Percentiles rank a stretch among this genome's conserved stretches.
phyloP scores from a whole-genome alignment of 768 basidiomycete species.

The Chalciporus pseudorubinellus region DNA sequence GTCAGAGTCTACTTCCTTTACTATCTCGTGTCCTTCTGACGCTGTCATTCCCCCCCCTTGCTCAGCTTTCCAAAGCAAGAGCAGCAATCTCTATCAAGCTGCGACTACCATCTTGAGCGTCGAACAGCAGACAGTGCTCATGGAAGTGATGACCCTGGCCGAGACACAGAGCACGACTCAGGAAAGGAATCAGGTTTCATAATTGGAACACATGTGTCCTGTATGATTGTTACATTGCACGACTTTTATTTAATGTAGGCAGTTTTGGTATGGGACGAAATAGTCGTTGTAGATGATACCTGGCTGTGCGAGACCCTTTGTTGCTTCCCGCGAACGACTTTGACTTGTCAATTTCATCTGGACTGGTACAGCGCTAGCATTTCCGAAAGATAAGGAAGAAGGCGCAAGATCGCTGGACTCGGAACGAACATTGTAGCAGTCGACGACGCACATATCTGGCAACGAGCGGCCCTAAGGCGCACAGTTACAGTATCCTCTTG shows the following conservation, averaged over 20 bases:
- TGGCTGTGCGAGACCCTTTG: no score
- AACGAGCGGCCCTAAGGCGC: no score
- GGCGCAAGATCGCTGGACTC: no score
- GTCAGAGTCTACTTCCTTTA: constrained; percentile 43
- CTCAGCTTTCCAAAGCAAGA: constrained; percentile 74
- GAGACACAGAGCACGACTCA: constrained; percentile 34
- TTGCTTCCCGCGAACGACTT: no score
- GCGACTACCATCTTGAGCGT: constrained; percentile 69
- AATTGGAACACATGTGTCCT: background rate
- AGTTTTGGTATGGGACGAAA: background rate
- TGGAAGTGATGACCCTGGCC: constrained; percentile 81
- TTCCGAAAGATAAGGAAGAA: no score
- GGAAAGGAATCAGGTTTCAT: background rate
- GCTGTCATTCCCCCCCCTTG: background rate
- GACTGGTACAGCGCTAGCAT: no score
- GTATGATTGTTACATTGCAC: background rate
- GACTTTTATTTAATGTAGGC: background rate
- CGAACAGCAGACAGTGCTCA: constrained; percentile 76
- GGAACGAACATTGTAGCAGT: no score
- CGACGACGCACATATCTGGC: no score
- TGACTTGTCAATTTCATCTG: no score
- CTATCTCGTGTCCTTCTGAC: constrained; percentile 1
- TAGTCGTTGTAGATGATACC: no score
- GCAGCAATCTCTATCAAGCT: constrained; percentile 61
- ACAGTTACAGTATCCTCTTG: no score